phyloP scores from a whole-genome alignment of 2,329 filamentous ascomycete genomes.

The Aspergillus sergii region DNA sequence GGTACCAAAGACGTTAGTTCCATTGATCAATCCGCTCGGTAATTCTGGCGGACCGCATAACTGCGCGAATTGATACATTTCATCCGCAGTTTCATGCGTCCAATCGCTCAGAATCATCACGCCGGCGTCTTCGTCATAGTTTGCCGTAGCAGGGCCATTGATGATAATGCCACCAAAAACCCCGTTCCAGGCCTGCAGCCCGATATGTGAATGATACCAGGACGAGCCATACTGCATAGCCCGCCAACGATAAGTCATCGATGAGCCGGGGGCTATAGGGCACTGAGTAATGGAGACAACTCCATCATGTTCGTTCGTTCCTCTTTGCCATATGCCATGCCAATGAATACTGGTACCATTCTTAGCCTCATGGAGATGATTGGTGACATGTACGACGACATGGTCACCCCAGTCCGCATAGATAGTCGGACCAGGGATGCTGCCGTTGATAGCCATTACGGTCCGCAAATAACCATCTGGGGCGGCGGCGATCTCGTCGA shows the following conservation, averaged over 20 bases:
- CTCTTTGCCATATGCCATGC: constrained; percentile 30
- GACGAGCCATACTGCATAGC: constrained; percentile 34
- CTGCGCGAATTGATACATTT: not conserved
- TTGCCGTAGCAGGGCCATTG: constrained; percentile 23
- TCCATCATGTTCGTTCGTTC: constrained; percentile 29
- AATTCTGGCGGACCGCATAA: not conserved
- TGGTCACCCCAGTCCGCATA: constrained; percentile 10
- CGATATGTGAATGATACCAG: constrained; percentile 31
- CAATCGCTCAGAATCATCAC: constrained; percentile 41
- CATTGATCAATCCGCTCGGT: constrained; percentile 12
- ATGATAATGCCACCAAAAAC: constrained; percentile 29
- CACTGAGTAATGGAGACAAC: constrained; percentile 33
- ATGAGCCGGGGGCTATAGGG: constrained; percentile 35
- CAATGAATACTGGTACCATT: constrained; percentile 24
- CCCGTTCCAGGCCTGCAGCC: constrained; percentile 33
- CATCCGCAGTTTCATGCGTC: constrained; percentile 11
- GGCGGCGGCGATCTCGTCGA: not conserved
- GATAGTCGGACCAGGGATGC: constrained; percentile 4
- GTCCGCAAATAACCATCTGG: not conserved
- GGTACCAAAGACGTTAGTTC: constrained; percentile 16
- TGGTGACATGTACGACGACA: constrained; percentile 4
- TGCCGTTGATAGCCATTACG: not conserved
- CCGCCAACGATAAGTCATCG: constrained; percentile 35
- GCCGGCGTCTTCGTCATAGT: constrained; percentile 30
- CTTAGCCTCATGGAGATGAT: not conserved